These are phyloP conservation scores for Avena atlantica DNA, from an alignment of 176 grass and related monocot genomes.

Conservation along the genomic window DNA sequence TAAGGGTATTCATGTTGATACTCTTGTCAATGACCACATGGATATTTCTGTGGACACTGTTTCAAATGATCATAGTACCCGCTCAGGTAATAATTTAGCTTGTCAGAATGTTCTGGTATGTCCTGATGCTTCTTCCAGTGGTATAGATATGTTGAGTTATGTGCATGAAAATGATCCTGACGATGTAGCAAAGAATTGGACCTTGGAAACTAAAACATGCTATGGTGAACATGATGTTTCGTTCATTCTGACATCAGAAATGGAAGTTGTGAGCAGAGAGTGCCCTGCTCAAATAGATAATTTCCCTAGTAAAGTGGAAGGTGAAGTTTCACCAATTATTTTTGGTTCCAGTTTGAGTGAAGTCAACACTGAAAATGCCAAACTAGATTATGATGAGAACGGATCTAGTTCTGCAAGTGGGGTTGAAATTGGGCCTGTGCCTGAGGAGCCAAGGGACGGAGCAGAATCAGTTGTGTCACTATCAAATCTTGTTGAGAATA, in stretches of 20 bases:
- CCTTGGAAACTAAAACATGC: constrained; percentile 44
- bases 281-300: constrained; percentile 18
- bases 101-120: constrained; percentile 41
- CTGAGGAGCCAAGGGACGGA: constrained; percentile 8
- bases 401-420: constrained; percentile 25
- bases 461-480: not conserved
- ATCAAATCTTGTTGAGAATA: not conserved
- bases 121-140: constrained; percentile 37
- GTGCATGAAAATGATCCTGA: constrained; percentile 37
- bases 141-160: constrained; percentile 39
- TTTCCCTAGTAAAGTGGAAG: constrained; percentile 21
- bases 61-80: constrained; percentile 18
- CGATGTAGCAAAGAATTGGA: constrained; percentile 27
- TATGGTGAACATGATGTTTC: constrained; percentile 39
- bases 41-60: constrained; percentile 27
- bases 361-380: constrained; percentile 29
- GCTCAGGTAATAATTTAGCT: constrained; percentile 31
- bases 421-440: constrained; percentile 32
- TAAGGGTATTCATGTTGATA: constrained; percentile 31
- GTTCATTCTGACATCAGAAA: constrained; percentile 40
- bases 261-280: not conserved
- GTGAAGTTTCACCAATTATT: constrained; percentile 9
- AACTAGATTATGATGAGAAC: constrained; percentile 30
- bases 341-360: constrained; percentile 39
- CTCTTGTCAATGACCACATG: constrained; percentile 24